phyloP scores from a whole-genome alignment of 1,139 yeast species.

The Debaryomycetaceae sp. region DNA sequence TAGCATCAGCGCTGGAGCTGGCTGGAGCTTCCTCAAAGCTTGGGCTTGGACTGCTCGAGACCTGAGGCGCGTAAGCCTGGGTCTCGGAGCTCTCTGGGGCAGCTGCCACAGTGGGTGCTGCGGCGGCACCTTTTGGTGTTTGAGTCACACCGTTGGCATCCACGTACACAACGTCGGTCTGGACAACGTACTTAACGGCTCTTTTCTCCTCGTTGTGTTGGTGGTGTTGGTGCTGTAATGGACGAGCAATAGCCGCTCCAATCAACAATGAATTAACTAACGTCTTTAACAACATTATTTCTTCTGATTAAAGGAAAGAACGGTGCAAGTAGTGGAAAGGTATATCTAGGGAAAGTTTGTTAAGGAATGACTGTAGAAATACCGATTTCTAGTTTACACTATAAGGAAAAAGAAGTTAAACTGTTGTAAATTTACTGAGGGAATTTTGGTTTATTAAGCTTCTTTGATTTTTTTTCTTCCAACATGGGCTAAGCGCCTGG shows the following conservation, averaged over 20 bases:
- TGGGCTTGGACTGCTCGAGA: conserved; percentile 22
- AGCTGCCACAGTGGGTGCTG: conserved; percentile 22
- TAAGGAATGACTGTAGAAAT: conserved; percentile 19
- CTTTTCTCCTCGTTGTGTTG: conserved; percentile 33
- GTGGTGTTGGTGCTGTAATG: conserved; percentile 38
- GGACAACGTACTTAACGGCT: conserved; percentile 34
- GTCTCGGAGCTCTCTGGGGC: neutral
- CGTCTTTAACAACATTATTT: conserved; percentile 48
- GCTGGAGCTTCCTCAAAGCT: conserved; percentile 14
- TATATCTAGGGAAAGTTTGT: conserved; percentile 11
- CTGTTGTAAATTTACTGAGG: neutral
- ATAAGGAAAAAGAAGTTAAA: neutral
- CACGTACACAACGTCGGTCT: conserved; percentile 31
- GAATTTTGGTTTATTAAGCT: conserved; percentile 1
- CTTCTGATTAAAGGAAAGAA: conserved; percentile 1
- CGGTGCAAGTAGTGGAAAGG: conserved; percentile 4
- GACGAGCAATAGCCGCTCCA: conserved; percentile 32
- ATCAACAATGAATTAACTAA: conserved; percentile 34
- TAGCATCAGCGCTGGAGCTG: conserved; percentile 11
- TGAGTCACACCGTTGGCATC: conserved; percentile 28
- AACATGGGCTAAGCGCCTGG: neutral
- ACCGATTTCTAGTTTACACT: conserved; percentile 3
- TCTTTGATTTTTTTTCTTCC: neutral
- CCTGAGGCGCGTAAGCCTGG: conserved; percentile 15
- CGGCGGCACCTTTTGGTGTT: conserved; percentile 17